Conservation (phyloP, 148 eudicot species). For the Rhododendron simsii region DNA sequence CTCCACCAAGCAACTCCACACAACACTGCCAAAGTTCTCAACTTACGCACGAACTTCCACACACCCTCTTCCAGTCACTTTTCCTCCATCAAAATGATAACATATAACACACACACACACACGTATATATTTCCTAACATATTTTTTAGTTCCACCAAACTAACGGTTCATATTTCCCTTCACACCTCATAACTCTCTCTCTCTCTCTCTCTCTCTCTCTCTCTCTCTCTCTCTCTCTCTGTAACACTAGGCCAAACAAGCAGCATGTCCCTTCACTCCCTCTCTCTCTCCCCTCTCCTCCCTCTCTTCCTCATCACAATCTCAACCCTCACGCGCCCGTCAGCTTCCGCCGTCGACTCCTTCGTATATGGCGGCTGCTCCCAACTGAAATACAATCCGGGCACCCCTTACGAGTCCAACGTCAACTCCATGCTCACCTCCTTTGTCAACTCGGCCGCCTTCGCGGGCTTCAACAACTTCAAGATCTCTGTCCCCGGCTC, state of each 20-base stretch:
- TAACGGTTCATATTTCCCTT: background rate
- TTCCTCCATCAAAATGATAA: background rate
- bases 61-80: background rate
- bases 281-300: conserved; percentile 9
- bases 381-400: conserved; percentile 23
- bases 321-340: background rate
- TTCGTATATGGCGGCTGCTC: conserved; percentile 53
- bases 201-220: conserved; percentile 5
- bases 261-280: background rate
- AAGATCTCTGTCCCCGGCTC: conserved; percentile 31
- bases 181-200: background rate
- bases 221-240: conserved; percentile 5
- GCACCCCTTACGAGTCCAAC: conserved; percentile 36
- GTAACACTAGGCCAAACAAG: background rate
- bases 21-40: background rate
- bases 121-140: background rate
- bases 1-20: conserved; percentile 10
- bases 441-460: conserved; percentile 40
- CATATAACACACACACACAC: background rate
- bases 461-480: conserved; percentile 34
- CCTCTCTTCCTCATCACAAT: conserved; percentile 6
- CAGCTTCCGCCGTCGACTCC: conserved; percentile 16
- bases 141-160: background rate
- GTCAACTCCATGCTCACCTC: conserved; percentile 46
- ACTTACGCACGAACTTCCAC: background rate